Evolutionary conservation across 176 grass and related monocot genomes (phyloP), one percentile per base, ranked within the genome.

Genomic region (Coix lacrymajobi): DNA sequence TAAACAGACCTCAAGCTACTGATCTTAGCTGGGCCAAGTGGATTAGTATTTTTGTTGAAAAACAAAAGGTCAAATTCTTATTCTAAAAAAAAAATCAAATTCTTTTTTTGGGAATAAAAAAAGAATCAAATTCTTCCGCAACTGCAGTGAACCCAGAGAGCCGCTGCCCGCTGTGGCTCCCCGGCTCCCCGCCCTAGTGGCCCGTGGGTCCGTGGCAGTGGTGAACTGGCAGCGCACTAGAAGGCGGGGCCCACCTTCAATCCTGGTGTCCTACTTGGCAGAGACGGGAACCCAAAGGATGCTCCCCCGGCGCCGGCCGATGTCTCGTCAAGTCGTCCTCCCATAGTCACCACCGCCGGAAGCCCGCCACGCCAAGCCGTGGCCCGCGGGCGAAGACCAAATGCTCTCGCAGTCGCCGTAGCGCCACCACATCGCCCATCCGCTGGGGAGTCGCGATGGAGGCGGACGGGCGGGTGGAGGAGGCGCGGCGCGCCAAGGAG

Each of bases 401-500:
- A 41, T 62, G 37, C 61, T 15, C 22, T 11, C 62, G 36, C 26
- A 20, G 4, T 45, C 28, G 26, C 61, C 29, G 62, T 49, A 66
- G 61, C 39, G 40, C 60, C 17, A 61, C 5, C 39, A 16, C 26
- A 0, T 63, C 58, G 39, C 31, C 30, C 24, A 36, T 34, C 28
- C 37, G 38, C 4, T 39, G 73, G 38, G 15, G 24, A 66, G 60
- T 22, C 22, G 71, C 66, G 52, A 75, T 79, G 77, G 88, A 82
- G 33, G 66, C 71, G 66, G 76, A 36, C 29, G 84, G 61, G 45
- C 79, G 65, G 63, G 76, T 66, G 84, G 85, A 75, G 84, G 88
- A 41, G 64, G 88, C 70, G 73, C 84, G 79, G 65, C 84, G 88
- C 73, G 78, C 43, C 17, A 81, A 81, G 78, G 78, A 69, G 78